Percentiles rank a stretch among this genome's conserved stretches.
phyloP scores from a whole-genome alignment of 495 filamentous ascomycete genomes.

The Cercophora newfieldiana region DNA sequence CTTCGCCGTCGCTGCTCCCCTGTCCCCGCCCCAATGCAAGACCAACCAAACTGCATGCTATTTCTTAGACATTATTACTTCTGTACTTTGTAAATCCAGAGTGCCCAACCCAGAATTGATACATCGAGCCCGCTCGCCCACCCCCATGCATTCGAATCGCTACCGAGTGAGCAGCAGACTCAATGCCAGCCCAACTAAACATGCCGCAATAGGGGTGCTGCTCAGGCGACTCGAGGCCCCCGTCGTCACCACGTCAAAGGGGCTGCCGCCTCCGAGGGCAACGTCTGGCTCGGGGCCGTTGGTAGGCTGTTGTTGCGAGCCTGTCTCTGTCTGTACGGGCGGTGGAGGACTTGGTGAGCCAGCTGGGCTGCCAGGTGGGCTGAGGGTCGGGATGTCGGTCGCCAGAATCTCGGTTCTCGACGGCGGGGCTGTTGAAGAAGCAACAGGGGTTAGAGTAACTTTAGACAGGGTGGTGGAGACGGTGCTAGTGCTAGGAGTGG shows the following conservation, averaged over 20 bases:
- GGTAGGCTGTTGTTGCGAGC: not conserved
- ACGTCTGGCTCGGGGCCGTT: constrained; percentile 16
- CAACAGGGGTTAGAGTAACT: constrained; percentile 13
- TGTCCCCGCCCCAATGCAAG: not conserved
- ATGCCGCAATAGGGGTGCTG: not conserved
- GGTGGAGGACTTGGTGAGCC: not conserved
- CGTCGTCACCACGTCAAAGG: constrained; percentile 26
- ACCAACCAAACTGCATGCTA: not conserved
- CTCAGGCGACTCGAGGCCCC: not conserved
- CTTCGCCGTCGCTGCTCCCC: not conserved
- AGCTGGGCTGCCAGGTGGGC: constrained; percentile 11
- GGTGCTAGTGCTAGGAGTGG: not conserved
- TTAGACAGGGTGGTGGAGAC: not conserved
- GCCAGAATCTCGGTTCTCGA: not conserved
- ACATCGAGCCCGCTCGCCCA: not conserved
- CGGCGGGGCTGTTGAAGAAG: not conserved
- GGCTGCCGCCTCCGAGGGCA: constrained; percentile 32
- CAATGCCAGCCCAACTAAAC: constrained; percentile 1
- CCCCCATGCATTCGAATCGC: not conserved
- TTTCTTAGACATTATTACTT: constrained; percentile 4
- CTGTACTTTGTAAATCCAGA: not conserved
- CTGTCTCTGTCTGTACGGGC: constrained; percentile 12
- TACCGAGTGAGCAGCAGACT: constrained; percentile 15
- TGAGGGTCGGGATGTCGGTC: constrained; percentile 9
- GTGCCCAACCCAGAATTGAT: not conserved